These are phyloP conservation scores for Ophiostoma sp. DNA, from an alignment of 2,329 filamentous ascomycete genomes.

Conservation along the genomic window DNA sequence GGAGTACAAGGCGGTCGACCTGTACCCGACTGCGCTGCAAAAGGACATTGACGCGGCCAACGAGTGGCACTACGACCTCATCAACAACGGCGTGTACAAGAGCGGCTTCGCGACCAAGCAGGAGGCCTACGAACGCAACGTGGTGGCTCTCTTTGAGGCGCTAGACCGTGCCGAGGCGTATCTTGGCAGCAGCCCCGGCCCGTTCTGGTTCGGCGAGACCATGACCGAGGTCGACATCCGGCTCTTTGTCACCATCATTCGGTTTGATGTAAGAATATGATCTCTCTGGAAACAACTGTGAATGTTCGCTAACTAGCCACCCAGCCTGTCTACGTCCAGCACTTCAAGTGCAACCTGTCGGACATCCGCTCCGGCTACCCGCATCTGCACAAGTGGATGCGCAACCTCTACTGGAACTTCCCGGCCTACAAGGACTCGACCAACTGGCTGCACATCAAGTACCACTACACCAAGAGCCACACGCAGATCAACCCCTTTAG, in stretches of 20 bases:
- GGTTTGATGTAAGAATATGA: slow-evolving; percentile 54
- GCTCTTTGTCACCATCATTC: slow-evolving; percentile 66
- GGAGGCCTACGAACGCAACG: slow-evolving; percentile 72
- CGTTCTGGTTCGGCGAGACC: slow-evolving; percentile 68
- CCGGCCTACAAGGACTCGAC: slow-evolving; percentile 77
- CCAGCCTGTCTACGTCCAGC: slow-evolving; percentile 71
- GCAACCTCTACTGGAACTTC: slow-evolving; percentile 76
- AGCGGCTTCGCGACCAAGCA: slow-evolving; percentile 81
- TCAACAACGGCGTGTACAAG: slow-evolving; percentile 70
- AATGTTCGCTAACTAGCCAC: slow-evolving; percentile 7
- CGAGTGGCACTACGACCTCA: slow-evolving; percentile 70
- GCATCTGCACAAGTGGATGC: slow-evolving; percentile 72
- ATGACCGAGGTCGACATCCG: slow-evolving; percentile 81
- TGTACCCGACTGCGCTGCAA: slow-evolving; percentile 63
- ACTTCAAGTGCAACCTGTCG: slow-evolving; percentile 81
- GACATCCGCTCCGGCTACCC: slow-evolving; percentile 85
- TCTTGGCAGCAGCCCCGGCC: slow-evolving; percentile 48
- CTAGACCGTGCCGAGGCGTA: slow-evolving; percentile 73
- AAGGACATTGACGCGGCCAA: slow-evolving; percentile 69
- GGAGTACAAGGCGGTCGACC: slow-evolving; percentile 54
- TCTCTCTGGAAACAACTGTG: neutral
- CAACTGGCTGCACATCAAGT: slow-evolving; percentile 94
- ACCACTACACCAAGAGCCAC: slow-evolving; percentile 58
- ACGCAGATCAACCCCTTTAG: slow-evolving; percentile 61
- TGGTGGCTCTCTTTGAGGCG: slow-evolving; percentile 64